Evolutionary conservation across 1,139 yeast species (phyloP).

Genomic region (Debaryomyces nepalensis): DNA sequence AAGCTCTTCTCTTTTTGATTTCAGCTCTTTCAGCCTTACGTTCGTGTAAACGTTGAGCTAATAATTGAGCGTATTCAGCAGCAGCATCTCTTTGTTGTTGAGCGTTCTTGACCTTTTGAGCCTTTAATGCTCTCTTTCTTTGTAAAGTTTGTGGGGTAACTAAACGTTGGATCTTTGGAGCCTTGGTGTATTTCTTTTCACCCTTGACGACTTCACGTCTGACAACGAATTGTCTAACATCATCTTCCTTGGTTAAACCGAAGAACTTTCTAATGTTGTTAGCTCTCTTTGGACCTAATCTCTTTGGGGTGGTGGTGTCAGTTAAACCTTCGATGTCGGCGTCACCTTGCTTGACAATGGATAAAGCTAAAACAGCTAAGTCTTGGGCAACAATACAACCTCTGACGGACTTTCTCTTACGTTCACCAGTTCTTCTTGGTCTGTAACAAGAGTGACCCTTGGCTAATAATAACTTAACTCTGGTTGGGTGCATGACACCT

Average conservation of each 20-base stretch:
- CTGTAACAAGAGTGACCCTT: conserved; percentile 99
- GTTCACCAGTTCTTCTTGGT: conserved; percentile 99
- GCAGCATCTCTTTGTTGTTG: conserved; percentile 99
- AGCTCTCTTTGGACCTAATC: conserved; percentile 99
- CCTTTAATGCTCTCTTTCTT: conserved; percentile 97
- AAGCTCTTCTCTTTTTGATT: conserved; percentile 99
- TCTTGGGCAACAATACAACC: conserved; percentile 99
- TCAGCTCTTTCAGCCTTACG: conserved; percentile 98
- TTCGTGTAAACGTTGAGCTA: conserved; percentile 98
- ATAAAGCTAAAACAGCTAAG: conserved; percentile 91
- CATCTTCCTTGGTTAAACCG: conserved; percentile 97
- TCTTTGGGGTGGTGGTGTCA: conserved; percentile 93
- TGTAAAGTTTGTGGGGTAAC: conserved; percentile 99
- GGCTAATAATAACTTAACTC: conserved; percentile 94
- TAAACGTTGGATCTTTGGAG: conserved; percentile 99
- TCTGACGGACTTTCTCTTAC: conserved; percentile 99
- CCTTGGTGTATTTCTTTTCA: conserved; percentile 99
- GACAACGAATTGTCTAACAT: conserved; percentile 91
- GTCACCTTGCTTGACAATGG: conserved; percentile 97
- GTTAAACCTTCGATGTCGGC: conserved; percentile 94
- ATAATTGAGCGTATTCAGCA: conserved; percentile 98
- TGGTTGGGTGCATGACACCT: conserved; percentile 99
- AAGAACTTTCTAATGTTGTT: conserved; percentile 99
- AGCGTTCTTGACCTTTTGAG: conserved; percentile 94
- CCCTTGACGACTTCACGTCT: conserved; percentile 99